Evolutionary conservation across 352 stramenopile genomes (phyloP), one percentile per base, ranked within the genome.

Genomic region (Pelagophyceae sp.): DNA sequence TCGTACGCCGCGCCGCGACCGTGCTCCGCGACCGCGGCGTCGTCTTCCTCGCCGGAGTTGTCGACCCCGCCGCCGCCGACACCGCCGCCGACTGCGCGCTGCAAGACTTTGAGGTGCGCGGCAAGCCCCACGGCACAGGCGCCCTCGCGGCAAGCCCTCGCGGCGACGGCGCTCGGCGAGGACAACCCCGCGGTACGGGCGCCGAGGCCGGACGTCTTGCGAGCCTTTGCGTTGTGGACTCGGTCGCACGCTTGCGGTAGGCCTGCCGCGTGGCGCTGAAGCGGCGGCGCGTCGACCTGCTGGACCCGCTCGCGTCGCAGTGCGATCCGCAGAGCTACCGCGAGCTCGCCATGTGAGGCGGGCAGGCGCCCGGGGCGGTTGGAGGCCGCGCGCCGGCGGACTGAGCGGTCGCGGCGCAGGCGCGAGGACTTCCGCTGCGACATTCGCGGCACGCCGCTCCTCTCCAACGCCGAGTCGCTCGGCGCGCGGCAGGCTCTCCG

Each of bases 401-500:
- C n/a, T n/a, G n/a, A n/a, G n/a, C n/a, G n/a, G n/a, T n/a, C 23
- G 45, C 45, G 11, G 11, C 45, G 11, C 23, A 54, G 45, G 45
- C 67, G 67, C 67, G 67, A 74, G 67, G 67, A 74, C 38, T 37
- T 74, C 17, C 33, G 67, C 15, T 74, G 67, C 38, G 67, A 74
- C 38, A 2, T 74, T 0, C 33, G 67, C 2, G 67, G 61, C 3
- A 40, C 61, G 29, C 61, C 67, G 38, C 29, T 11, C 2, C 33
- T 74, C 19, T 11, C 0, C 2, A 5, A 23, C 17, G 67, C 27
- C 2, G 67, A 74, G 15, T 5, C 11, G 1, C 35, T 17, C 2
- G 33, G 3, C 35, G 5, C 2, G 20, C 67, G 67, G 31, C 23
- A 58, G 11, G 23, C 15, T 3, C 27, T 58, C 2, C 67, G 67